Conservation (phyloP, 208 protist species). For the Leptomonas seymouri region DNA sequence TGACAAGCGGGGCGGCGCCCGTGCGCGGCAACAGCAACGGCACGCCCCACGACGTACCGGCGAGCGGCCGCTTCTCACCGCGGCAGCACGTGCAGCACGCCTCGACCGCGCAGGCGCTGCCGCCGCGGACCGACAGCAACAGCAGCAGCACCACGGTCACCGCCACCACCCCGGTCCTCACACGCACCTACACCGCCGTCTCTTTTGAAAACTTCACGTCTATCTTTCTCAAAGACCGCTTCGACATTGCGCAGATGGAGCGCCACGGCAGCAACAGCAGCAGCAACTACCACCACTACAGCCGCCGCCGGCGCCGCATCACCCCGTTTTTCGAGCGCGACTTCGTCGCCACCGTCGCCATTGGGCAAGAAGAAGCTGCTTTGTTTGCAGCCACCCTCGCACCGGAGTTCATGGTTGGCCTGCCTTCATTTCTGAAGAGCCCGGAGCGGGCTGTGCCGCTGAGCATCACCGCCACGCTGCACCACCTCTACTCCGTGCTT, state of each 20-base stretch:
- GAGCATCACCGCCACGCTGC: slow-evolving; percentile 57
- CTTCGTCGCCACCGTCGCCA: slow-evolving; percentile 52
- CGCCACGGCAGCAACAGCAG: slow-evolving; percentile 10
- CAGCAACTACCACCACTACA: slow-evolving; percentile 19
- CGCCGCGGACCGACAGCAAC: not conserved
- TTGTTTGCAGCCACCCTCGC: slow-evolving; percentile 55
- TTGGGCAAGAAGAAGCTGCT: slow-evolving; percentile 33
- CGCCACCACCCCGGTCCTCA: not conserved
- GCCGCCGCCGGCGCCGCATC: slow-evolving; percentile 34
- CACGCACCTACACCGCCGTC: slow-evolving; percentile 32
- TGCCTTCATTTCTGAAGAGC: slow-evolving; percentile 54
- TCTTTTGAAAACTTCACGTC: slow-evolving; percentile 62
- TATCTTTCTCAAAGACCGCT: slow-evolving; percentile 63
- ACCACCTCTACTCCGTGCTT: slow-evolving; percentile 51
- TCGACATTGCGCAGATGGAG: slow-evolving; percentile 38
- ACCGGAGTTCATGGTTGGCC: slow-evolving; percentile 59
- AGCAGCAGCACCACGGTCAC: not conserved
- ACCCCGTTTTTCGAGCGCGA: slow-evolving; percentile 62
- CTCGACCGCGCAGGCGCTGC: slow-evolving; percentile 2
- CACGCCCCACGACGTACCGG: slow-evolving; percentile 6
- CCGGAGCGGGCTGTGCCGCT: slow-evolving; percentile 46
- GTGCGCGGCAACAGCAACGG: not conserved
- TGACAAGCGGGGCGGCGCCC: slow-evolving; percentile 16
- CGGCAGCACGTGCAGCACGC: slow-evolving; percentile 3
- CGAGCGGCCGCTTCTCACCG: slow-evolving; percentile 6